phyloP scores from a whole-genome alignment of 495 filamentous ascomycete genomes.

The Penicillium canescens region DNA sequence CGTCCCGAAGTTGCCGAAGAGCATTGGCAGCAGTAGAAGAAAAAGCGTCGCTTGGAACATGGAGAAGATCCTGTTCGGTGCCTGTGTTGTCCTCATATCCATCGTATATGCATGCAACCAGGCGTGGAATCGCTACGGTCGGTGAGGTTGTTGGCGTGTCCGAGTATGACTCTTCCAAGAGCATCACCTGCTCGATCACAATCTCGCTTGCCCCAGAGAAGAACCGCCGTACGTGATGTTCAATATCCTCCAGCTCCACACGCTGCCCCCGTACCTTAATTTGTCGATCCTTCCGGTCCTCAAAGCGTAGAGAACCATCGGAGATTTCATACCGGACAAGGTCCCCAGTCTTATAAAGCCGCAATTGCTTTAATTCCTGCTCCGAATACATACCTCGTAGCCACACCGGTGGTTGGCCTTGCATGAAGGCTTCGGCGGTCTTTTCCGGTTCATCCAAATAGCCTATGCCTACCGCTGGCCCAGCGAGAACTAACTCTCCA shows the following conservation, averaged over 20 bases:
- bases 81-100: neutral
- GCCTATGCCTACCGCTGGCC: slow-evolving; percentile 23
- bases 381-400: neutral
- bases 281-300: slow-evolving; percentile 43
- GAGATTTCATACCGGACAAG: slow-evolving; percentile 32
- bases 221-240: slow-evolving; percentile 13
- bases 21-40: neutral
- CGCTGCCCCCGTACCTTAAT: slow-evolving; percentile 44
- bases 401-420: neutral
- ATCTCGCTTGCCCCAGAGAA: slow-evolving; percentile 1
- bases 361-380: neutral
- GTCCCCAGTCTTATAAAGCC: slow-evolving; percentile 55
- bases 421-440: neutral
- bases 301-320: slow-evolving; percentile 39
- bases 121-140: neutral
- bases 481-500: slow-evolving; percentile 32
- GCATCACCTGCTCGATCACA: slow-evolving; percentile 2
- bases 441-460: neutral
- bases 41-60: neutral
- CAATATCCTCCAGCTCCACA: slow-evolving; percentile 45
- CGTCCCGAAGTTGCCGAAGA: neutral
- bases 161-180: neutral
- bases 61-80: neutral
- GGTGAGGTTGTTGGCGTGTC: neutral
- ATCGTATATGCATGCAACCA: neutral